A percentile compares a stretch with the other conserved stretches of the same genome.
These are phyloP conservation scores for Trichocladium uniseriatum DNA, from an alignment of 495 filamentous ascomycete genomes.

Conservation along the genomic window DNA sequence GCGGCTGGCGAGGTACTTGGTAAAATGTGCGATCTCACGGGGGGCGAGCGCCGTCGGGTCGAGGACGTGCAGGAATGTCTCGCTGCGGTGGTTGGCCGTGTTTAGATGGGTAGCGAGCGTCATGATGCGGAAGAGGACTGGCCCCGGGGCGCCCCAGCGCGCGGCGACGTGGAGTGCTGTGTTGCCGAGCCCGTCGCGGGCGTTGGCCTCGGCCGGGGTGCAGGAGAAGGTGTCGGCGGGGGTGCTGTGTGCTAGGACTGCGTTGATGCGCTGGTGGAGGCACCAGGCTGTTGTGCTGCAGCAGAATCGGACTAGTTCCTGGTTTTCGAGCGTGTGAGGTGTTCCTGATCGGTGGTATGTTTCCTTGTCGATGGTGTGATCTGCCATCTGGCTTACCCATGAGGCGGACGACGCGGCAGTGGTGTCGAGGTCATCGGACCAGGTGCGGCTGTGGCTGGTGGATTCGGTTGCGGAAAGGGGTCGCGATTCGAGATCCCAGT, in stretches of 20 bases:
- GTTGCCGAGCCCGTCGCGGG: constrained; percentile 10
- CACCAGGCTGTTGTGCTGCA: constrained; percentile 11
- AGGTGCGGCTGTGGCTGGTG: neutral
- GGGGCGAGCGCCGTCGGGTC: constrained; percentile 1
- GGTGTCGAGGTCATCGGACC: neutral
- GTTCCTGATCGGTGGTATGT: neutral
- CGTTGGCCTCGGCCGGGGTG: constrained; percentile 5
- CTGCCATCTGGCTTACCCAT: neutral
- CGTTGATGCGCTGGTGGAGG: constrained; percentile 14
- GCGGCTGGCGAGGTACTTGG: neutral
- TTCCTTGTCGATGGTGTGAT: neutral
- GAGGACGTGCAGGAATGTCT: constrained; percentile 14
- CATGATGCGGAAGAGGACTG: constrained; percentile 9
- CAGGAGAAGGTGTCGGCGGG: constrained; percentile 7
- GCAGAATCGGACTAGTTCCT: constrained; percentile 9
- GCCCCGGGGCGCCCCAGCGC: constrained; percentile 11
- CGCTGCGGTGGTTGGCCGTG: constrained; percentile 7
- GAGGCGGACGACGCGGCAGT: neutral
- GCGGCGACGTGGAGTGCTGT: constrained; percentile 11
- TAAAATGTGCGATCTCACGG: neutral
- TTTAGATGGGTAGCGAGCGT: neutral
- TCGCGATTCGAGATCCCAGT: neutral
- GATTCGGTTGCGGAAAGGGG: neutral
- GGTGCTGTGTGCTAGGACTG: neutral
- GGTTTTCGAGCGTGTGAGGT: constrained; percentile 5